Percentiles rank a stretch among this genome's conserved stretches.
These are phyloP conservation scores for Sesbania bispinosa DNA, from an alignment of 306 rosid genomes.

Conservation along the genomic window DNA sequence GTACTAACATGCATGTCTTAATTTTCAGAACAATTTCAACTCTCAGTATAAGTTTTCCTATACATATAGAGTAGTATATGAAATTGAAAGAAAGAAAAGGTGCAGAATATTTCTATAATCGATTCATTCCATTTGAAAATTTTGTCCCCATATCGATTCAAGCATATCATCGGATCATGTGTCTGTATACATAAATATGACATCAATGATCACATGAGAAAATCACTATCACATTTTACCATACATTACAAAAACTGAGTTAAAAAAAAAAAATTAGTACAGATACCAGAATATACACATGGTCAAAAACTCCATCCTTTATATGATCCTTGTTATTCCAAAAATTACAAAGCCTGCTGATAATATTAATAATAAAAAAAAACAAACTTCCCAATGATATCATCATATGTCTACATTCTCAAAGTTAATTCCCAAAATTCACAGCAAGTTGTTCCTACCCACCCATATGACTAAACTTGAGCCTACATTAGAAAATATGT, in stretches of 20 bases:
- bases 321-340: constrained; percentile 23
- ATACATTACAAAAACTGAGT: too few species aligned
- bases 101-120: not conserved
- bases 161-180: not conserved
- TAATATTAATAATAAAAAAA: not conserved
- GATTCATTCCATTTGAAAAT: not conserved
- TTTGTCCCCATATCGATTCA: not conserved
- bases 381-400: constrained; percentile 35
- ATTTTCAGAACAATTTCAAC: too few species aligned
- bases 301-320: constrained; percentile 18
- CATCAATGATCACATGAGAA: not conserved
- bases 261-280: not conserved
- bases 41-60: too few species aligned
- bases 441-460: constrained; percentile 37
- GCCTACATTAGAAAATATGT: constrained; percentile 5
- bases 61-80: too few species aligned
- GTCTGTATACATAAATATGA: not conserved
- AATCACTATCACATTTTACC: not conserved
- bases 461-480: constrained; percentile 30
- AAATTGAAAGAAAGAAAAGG: not conserved
- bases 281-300: not conserved
- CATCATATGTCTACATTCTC: constrained; percentile 10
- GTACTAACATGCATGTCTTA: too few species aligned
- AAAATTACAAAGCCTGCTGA: constrained; percentile 41
- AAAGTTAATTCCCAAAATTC: constrained; percentile 45